Base-by-base conservation (phyloP, 345 rosid species). In the Lagerstroemia speciosa region DNA sequence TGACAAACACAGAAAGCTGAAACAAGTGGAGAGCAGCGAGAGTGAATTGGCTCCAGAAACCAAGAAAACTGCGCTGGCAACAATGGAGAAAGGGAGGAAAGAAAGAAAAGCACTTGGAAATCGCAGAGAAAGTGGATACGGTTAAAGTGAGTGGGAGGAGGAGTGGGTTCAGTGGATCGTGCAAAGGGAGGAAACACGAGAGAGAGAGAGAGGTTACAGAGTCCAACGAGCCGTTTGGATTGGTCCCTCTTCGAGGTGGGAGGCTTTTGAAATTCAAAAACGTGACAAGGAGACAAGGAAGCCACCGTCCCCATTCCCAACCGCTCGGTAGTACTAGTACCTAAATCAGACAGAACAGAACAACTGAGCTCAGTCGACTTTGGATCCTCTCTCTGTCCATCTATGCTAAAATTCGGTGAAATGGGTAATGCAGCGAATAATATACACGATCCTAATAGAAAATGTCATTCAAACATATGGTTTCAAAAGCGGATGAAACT, bases 261-360 rank as follows among this genome's bases (percentile, higher is more conserved):
- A 9, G 74, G 73, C 30, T 45, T 71, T 71, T 71, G 74, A 71
- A 71, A 71, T 71, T 71, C 74, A 70, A 71, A 52, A 53, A 60
- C 29, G 53, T 34, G 46, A 43, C 34, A 38, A 27, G 46, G 66
- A 41, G 32, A 69, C 72, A 62, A 69, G 43, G 19, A 69, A 29
- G 38, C 55, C 58, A 29, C 41, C 32, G 64, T 69, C 71, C 65
- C 65, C 43, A 64, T 37, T 65, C 52, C 34, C 16, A 36, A 9
- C 14, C 63, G 17, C 63, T 27, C 17, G 3, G 5, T 24, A 9
- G 16, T 14, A 8, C 26, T 2, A 19, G 0, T 15, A 2, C 55
- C 24, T 55, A 55, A 30, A 55, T 55, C 30, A 5, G 31, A 55
- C 61, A 53, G 24, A 53, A 20, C 38, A 4, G 29, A 53, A n/a